These are phyloP conservation scores for Aspergillus bertholletiae DNA, from an alignment of 495 filamentous ascomycete species.

Conservation along the genomic window DNA sequence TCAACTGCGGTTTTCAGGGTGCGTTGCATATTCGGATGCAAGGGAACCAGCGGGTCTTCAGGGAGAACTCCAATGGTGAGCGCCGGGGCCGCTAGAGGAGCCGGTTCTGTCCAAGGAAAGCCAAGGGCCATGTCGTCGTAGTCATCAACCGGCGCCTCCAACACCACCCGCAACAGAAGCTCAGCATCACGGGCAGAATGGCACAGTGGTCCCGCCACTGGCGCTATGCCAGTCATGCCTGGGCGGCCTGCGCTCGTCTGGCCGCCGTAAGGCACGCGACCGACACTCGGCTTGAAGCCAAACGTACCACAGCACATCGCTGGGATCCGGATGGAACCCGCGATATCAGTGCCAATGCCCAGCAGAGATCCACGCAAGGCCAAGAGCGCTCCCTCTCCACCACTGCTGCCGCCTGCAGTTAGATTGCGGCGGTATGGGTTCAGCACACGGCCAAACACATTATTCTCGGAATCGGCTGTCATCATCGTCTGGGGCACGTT, in stretches of 20 bases:
- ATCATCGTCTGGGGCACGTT: conserved; percentile 52
- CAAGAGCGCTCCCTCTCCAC: conserved; percentile 62
- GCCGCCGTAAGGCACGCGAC: conserved; percentile 46
- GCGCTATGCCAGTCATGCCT: conserved; percentile 39
- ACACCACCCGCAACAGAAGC: conserved; percentile 24
- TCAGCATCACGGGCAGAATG: conserved; percentile 31
- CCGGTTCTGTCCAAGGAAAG: conserved; percentile 16
- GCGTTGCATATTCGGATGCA: conserved; percentile 51
- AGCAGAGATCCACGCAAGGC: conserved; percentile 54
- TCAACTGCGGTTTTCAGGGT: conserved; percentile 40
- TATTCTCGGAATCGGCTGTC: conserved; percentile 42
- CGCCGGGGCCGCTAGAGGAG: conserved; percentile 4
- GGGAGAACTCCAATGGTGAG: conserved; percentile 49
- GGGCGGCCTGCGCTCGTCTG: conserved; percentile 34
- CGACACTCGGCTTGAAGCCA: conserved; percentile 56
- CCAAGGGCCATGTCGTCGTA: conserved; percentile 17
- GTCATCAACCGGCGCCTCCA: conserved; percentile 12
- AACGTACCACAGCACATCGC: conserved; percentile 58
- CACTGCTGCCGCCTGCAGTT: conserved; percentile 55
- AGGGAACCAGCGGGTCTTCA: conserved; percentile 47
- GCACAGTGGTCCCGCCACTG: conserved; percentile 33
- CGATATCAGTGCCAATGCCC: conserved; percentile 66
- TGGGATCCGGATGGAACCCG: conserved; percentile 58
- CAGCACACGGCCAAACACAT: conserved; percentile 40
- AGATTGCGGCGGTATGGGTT: conserved; percentile 52